Percentiles rank a stretch among this genome's conserved stretches.
Evolutionary conservation across 1,284 basidiomycete species (phyloP).

Genomic region (Microbotryum silenes-acaulis): DNA sequence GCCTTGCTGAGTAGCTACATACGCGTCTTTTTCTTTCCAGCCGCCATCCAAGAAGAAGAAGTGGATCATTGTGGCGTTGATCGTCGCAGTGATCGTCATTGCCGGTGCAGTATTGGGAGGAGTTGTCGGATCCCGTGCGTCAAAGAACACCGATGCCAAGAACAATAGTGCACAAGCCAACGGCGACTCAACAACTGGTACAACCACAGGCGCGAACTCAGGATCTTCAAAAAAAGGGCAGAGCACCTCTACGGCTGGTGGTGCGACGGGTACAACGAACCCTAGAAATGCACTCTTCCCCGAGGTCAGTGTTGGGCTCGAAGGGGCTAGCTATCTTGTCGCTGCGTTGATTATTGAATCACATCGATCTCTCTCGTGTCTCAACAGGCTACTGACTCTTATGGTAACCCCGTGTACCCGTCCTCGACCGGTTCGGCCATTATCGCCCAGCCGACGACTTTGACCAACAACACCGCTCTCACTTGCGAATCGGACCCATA

Average conservation of each 20-base stretch:
- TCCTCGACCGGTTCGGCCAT: slow-evolving; percentile 63
- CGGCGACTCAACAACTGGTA: neutral
- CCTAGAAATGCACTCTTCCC: neutral
- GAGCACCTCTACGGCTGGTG: neutral
- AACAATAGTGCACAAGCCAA: neutral
- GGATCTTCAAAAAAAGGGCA: neutral
- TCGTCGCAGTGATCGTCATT: slow-evolving; percentile 14
- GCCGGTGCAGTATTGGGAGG: neutral
- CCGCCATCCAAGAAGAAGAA: neutral
- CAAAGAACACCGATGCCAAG: neutral
- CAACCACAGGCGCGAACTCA: neutral
- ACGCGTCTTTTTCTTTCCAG: neutral
- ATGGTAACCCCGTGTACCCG: slow-evolving; percentile 34
- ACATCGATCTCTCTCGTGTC: neutral
- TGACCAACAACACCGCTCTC: slow-evolving; percentile 55
- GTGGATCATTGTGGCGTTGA: neutral
- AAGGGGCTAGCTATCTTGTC: neutral
- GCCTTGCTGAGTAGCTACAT: neutral
- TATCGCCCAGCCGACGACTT: slow-evolving; percentile 62
- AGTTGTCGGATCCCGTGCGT: neutral
- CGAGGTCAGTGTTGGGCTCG: neutral
- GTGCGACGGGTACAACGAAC: neutral
- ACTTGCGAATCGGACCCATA: slow-evolving; percentile 62
- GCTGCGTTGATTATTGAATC: neutral
- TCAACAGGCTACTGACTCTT: slow-evolving; percentile 3